Evolutionary conservation across 345 rosid species (phyloP).

Genomic region (Murraya koenigii): DNA sequence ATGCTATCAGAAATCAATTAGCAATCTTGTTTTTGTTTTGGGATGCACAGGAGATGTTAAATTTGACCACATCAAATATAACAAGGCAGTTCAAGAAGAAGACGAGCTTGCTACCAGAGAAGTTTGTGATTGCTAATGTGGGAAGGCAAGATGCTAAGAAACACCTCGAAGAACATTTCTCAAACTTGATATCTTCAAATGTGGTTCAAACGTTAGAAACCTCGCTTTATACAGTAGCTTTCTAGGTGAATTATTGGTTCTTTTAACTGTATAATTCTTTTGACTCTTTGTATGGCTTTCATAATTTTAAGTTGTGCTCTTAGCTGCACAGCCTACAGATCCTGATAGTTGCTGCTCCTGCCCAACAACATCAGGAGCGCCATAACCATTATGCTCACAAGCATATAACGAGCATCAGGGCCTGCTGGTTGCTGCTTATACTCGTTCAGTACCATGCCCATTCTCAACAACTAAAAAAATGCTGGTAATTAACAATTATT

Average conservation of each 20-base stretch:
- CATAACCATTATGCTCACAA: too few relatives aligned
- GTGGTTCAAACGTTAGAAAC: constrained; percentile 93
- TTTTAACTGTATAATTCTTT: background rate
- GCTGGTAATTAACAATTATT: too few relatives aligned
- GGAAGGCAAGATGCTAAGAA: constrained; percentile 98
- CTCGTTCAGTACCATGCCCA: too few relatives aligned
- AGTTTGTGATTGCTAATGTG: constrained; percentile 83
- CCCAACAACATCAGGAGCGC: too few relatives aligned
- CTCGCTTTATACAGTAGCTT: constrained; percentile 92
- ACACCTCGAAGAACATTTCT: constrained; percentile 92
- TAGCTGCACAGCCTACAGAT: too few relatives aligned
- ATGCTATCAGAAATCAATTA: background rate
- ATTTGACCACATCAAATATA: constrained; percentile 64
- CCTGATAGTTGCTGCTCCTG: too few relatives aligned
- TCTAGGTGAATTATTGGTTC: constrained; percentile 21
- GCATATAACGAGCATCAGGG: too few relatives aligned
- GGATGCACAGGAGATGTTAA: constrained; percentile 76
- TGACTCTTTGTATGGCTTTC: background rate
- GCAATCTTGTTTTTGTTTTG: background rate
- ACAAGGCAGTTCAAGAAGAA: constrained; percentile 97
- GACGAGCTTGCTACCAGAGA: constrained; percentile 90
- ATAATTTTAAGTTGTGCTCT: background rate
- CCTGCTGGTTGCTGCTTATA: too few relatives aligned
- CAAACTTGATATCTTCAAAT: constrained; percentile 94
- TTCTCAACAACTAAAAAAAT: too few relatives aligned